Conservation (phyloP, 129 eudicot genomes). For the Centrapalus pauciflorus region DNA sequence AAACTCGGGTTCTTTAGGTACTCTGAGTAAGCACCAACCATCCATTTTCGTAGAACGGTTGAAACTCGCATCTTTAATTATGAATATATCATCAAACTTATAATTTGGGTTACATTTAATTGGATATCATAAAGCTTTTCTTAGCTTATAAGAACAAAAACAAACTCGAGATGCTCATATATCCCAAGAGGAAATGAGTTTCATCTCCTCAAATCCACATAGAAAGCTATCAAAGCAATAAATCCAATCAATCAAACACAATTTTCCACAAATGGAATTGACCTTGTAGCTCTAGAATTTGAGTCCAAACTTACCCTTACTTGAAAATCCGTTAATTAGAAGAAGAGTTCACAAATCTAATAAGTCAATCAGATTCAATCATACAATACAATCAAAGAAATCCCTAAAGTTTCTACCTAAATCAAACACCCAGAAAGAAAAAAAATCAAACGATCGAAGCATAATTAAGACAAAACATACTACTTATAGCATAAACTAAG, state of each 20-base stretch:
- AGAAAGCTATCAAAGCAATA: constrained; percentile 6
- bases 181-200: neutral
- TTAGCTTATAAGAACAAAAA: neutral
- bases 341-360: neutral
- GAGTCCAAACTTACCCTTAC: neutral
- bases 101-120: too few relatives aligned
- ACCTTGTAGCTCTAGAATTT: neutral
- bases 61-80: too few relatives aligned
- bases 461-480: neutral
- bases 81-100: too few relatives aligned
- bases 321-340: neutral
- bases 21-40: too few relatives aligned
- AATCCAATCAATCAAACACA: constrained; percentile 6
- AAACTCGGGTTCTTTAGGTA: too few relatives aligned
- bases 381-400: neutral
- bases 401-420: constrained; percentile 9
- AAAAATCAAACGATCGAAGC: neutral
- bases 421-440: neutral
- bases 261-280: constrained; percentile 8
- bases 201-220: neutral
- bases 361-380: constrained; percentile 8
- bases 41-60: neutral
- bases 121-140: neutral
- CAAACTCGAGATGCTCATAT: neutral
- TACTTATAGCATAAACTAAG: neutral